A percentile compares a stretch with the other conserved stretches of the same genome.
These are phyloP conservation scores for Theobroma grandiflorum DNA, from an alignment of 441 rosid species.

Conservation along the genomic window DNA sequence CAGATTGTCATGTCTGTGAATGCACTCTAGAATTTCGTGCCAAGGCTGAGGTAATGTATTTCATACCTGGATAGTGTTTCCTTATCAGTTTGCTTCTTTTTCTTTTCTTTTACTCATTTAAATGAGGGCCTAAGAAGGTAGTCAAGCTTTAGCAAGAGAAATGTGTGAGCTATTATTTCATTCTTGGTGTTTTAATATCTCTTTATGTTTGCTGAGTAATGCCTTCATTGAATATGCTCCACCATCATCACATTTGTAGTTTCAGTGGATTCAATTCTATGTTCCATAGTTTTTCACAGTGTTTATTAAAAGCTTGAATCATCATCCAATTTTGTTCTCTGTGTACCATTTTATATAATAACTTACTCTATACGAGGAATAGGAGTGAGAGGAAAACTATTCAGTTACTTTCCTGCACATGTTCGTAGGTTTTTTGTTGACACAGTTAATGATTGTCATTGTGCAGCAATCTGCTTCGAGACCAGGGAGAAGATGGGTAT, in stretches of 20 bases:
- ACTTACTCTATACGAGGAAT: neutral
- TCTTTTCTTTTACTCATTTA: neutral
- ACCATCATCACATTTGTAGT: neutral
- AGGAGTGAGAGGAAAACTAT: neutral
- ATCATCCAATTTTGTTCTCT: neutral
- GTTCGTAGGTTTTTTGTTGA: neutral
- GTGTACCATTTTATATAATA: neutral
- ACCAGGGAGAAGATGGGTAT: conserved; percentile 80
- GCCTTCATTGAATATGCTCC: neutral
- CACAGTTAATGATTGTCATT: conserved; percentile 13
- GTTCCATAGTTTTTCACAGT: neutral
- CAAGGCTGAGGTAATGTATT: conserved; percentile 71
- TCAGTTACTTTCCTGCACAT: neutral
- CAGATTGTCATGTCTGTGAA: conserved; percentile 94
- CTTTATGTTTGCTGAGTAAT: neutral
- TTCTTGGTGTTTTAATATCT: neutral
- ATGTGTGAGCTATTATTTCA: neutral
- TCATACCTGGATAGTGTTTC: neutral
- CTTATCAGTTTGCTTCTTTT: neutral
- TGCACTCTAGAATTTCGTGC: conserved; percentile 85
- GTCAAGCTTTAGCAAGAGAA: conserved; percentile 12
- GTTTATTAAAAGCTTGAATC: neutral
- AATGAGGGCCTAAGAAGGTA: neutral
- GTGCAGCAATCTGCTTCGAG: conserved; percentile 64
- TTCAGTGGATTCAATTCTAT: neutral